Conservation (phyloP, 495 filamentous ascomycete genomes). For the Penicillium odoratum region DNA sequence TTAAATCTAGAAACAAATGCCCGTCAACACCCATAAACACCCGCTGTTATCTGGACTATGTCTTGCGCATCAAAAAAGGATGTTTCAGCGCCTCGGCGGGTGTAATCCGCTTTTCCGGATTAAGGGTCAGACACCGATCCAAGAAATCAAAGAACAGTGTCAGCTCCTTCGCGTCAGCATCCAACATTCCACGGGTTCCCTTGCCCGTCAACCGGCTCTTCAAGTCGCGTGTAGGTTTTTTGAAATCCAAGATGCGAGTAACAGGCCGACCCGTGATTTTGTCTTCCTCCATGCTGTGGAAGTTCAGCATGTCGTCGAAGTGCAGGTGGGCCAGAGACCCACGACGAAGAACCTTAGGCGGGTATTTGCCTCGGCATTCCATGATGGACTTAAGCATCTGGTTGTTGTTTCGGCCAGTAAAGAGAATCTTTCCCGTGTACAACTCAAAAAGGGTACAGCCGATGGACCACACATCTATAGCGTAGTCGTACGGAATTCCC, state of each 20-base stretch:
- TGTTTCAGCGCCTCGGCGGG: conserved; percentile 85
- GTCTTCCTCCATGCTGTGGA: conserved; percentile 83
- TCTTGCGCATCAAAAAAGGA: conserved; percentile 63
- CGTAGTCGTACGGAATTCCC: conserved; percentile 90
- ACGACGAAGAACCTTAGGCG: conserved; percentile 78
- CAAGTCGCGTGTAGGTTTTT: conserved; percentile 80
- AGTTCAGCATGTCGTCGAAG: conserved; percentile 86
- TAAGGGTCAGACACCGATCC: conserved; percentile 81
- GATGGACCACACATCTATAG: conserved; percentile 96
- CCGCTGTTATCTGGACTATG: conserved; percentile 1
- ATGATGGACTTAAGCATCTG: conserved; percentile 95
- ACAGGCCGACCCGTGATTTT: conserved; percentile 78
- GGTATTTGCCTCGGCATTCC: conserved; percentile 93
- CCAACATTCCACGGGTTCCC: conserved; percentile 66
- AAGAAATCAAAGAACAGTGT: conserved; percentile 81
- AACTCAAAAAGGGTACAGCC: conserved; percentile 96
- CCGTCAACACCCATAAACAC: background rate
- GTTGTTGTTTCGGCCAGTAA: conserved; percentile 93
- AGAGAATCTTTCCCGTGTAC: conserved; percentile 96
- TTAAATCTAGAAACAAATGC: conserved; percentile 9
- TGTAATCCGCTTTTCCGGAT: conserved; percentile 90
- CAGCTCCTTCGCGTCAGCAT: conserved; percentile 75
- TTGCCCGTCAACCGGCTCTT: conserved; percentile 72
- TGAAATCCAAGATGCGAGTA: conserved; percentile 67
- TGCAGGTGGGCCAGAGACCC: conserved; percentile 71